Percentiles rank a stretch among this genome's conserved stretches.
Conservation (phyloP, 2,329 filamentous ascomycete species). For the Phoma sp. region DNA sequence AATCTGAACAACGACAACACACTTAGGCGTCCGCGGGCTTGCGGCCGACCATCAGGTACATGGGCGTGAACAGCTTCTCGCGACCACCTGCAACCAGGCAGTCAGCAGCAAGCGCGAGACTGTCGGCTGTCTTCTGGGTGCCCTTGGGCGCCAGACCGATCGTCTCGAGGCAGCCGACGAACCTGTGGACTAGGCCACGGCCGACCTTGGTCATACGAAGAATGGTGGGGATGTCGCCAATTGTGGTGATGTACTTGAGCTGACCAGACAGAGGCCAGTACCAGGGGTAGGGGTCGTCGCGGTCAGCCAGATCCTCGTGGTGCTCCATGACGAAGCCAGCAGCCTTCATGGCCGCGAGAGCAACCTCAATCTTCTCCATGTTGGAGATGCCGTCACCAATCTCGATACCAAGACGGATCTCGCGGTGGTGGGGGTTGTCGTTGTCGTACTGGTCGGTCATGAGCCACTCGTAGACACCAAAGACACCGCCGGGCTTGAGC, state of each 20-base stretch:
- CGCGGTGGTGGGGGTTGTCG: slow-evolving; percentile 81
- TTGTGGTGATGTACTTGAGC: slow-evolving; percentile 79
- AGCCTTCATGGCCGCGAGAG: slow-evolving; percentile 79
- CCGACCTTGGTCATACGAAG: slow-evolving; percentile 88
- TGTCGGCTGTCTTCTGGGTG: slow-evolving; percentile 94
- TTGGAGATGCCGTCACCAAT: slow-evolving; percentile 96
- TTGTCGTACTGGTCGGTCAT: slow-evolving; percentile 98
- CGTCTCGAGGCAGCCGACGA: slow-evolving; percentile 79
- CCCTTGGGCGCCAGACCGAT: slow-evolving; percentile 78
- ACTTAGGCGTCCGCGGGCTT: slow-evolving; percentile 67
- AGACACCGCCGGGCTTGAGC: slow-evolving; percentile 92
- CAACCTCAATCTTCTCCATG: slow-evolving; percentile 90
- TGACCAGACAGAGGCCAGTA: slow-evolving; percentile 92
- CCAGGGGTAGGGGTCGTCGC: slow-evolving; percentile 81
- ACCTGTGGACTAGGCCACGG: slow-evolving; percentile 75
- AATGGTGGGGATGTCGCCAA: slow-evolving; percentile 83
- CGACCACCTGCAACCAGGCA: slow-evolving; percentile 84
- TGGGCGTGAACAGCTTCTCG: slow-evolving; percentile 95
- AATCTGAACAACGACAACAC: slow-evolving; percentile 10
- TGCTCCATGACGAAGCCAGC: slow-evolving; percentile 86
- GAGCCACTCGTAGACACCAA: slow-evolving; percentile 98
- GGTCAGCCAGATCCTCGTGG: slow-evolving; percentile 85
- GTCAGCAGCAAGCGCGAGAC: slow-evolving; percentile 81
- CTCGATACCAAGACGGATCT: slow-evolving; percentile 93
- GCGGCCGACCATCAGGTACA: slow-evolving; percentile 95